Percentiles rank a stretch among this genome's conserved stretches.
These are phyloP conservation scores for Claviceps sp. DNA, from an alignment of 2,329 filamentous ascomycete species.

Conservation along the genomic window DNA sequence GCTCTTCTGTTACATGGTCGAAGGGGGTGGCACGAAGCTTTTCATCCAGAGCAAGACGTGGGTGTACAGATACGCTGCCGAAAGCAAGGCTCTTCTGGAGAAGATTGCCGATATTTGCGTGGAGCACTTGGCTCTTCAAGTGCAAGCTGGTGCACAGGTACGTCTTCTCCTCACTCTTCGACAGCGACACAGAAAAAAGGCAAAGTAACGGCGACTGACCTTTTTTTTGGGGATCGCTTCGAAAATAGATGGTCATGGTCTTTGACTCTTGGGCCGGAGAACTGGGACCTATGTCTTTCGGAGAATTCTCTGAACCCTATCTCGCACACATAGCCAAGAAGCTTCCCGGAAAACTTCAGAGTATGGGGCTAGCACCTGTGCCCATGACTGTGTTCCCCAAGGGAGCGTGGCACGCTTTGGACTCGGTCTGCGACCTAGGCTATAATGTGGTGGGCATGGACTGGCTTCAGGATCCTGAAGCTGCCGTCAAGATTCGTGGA, in stretches of 20 bases:
- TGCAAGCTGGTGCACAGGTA: slow-evolving; percentile 83
- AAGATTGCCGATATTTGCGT: slow-evolving; percentile 94
- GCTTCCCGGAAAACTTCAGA: slow-evolving; percentile 59
- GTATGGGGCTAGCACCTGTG: slow-evolving; percentile 64
- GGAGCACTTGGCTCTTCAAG: slow-evolving; percentile 84
- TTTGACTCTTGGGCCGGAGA: slow-evolving; percentile 99
- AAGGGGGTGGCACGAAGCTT: slow-evolving; percentile 89
- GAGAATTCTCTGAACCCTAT: slow-evolving; percentile 75
- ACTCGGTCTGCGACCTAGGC: slow-evolving; percentile 72
- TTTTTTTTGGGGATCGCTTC: background rate
- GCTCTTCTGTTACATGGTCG: slow-evolving; percentile 96
- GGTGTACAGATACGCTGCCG: slow-evolving; percentile 80
- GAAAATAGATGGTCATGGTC: slow-evolving; percentile 68
- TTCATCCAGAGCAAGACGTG: slow-evolving; percentile 92
- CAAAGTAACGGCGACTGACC: background rate
- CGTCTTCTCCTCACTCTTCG: slow-evolving; percentile 4
- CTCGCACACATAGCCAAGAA: slow-evolving; percentile 71
- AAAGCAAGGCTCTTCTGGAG: slow-evolving; percentile 66
- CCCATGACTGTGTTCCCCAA: slow-evolving; percentile 99
- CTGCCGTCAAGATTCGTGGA: slow-evolving; percentile 68
- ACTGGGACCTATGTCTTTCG: slow-evolving; percentile 72
- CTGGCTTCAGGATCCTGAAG: slow-evolving; percentile 81
- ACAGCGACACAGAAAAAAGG: background rate
- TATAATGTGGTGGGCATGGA: slow-evolving; percentile 93
- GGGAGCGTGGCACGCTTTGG: slow-evolving; percentile 89